phyloP scores from a whole-genome alignment of 1,284 basidiomycete species.

The Exsudoporus floridanus region DNA sequence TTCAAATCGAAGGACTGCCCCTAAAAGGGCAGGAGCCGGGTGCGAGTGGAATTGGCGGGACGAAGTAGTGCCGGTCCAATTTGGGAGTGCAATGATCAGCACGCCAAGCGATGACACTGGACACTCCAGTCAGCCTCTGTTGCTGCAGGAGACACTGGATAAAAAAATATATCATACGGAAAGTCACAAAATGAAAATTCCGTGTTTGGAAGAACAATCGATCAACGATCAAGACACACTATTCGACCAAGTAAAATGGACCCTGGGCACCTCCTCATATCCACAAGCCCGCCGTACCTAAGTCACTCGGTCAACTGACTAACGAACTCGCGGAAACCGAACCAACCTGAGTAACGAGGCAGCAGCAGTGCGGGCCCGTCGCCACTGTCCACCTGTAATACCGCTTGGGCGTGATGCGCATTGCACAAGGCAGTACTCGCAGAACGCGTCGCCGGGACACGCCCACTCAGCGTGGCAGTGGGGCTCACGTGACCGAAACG shows the following conservation, averaged over 20 bases:
- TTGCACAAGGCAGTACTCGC: background rate
- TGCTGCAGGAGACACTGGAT: background rate
- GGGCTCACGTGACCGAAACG: slow-evolving; percentile 30
- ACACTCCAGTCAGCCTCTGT: slow-evolving; percentile 3
- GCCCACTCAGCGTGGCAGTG: background rate
- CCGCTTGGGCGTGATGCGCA: background rate
- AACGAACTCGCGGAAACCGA: slow-evolving; percentile 1
- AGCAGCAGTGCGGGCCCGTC: background rate
- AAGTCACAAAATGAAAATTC: slow-evolving; percentile 20
- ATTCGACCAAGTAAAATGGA: background rate
- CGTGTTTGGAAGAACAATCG: slow-evolving; percentile 13
- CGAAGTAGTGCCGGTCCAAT: background rate
- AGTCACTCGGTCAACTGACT: background rate
- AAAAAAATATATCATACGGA: slow-evolving; percentile 8
- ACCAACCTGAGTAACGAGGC: slow-evolving; percentile 6
- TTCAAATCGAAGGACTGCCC: slow-evolving; percentile 17
- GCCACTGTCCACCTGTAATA: too few relatives aligned
- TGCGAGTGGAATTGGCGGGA: slow-evolving; percentile 6
- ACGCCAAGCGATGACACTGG: background rate
- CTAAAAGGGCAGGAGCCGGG: slow-evolving; percentile 29
- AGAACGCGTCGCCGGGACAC: background rate
- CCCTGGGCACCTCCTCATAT: slow-evolving; percentile 16
- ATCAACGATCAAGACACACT: slow-evolving; percentile 24
- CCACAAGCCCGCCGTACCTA: background rate
- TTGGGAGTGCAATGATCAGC: slow-evolving; percentile 18